phyloP scores from a whole-genome alignment of 164 flowering plant species.

The Sextonia rubra region DNA sequence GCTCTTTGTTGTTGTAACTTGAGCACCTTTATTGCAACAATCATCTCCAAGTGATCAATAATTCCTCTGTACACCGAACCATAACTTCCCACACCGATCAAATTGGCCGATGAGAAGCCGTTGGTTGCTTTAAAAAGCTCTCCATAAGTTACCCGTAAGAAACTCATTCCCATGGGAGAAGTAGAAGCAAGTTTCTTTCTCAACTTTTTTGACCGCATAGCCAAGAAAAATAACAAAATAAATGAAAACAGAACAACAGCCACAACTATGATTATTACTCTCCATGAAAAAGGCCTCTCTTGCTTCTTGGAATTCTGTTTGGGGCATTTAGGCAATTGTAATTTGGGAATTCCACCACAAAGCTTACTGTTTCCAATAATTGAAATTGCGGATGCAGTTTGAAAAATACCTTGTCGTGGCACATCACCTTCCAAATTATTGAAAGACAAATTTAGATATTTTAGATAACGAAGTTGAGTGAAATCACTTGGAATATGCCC shows the following conservation, averaged over 20 bases:
- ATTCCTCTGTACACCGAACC: not conserved
- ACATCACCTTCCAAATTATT: slow-evolving; percentile 37
- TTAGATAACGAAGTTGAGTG: slow-evolving; percentile 4
- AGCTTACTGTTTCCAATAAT: slow-evolving; percentile 25
- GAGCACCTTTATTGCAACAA: not conserved
- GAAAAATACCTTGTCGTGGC: slow-evolving; percentile 32
- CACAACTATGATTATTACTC: not conserved
- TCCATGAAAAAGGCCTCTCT: not conserved
- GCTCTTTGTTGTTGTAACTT: not conserved
- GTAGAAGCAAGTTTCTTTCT: not conserved
- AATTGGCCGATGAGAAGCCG: not conserved
- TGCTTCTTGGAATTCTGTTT: not conserved
- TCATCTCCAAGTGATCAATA: not conserved
- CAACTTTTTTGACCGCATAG: not conserved
- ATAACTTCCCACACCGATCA: not conserved
- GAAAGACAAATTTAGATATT: slow-evolving; percentile 26
- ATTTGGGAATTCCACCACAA: slow-evolving; percentile 29
- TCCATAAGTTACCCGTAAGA: not conserved
- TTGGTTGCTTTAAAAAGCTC: not conserved
- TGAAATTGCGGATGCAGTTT: slow-evolving; percentile 20
- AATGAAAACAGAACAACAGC: not conserved
- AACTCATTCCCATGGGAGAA: not conserved
- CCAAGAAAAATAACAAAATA: too few species aligned
- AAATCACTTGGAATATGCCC: slow-evolving; percentile 23
- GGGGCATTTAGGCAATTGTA: slow-evolving; percentile 25